phyloP scores from a whole-genome alignment of 345 rosid genomes.

The Balakata baccata region DNA sequence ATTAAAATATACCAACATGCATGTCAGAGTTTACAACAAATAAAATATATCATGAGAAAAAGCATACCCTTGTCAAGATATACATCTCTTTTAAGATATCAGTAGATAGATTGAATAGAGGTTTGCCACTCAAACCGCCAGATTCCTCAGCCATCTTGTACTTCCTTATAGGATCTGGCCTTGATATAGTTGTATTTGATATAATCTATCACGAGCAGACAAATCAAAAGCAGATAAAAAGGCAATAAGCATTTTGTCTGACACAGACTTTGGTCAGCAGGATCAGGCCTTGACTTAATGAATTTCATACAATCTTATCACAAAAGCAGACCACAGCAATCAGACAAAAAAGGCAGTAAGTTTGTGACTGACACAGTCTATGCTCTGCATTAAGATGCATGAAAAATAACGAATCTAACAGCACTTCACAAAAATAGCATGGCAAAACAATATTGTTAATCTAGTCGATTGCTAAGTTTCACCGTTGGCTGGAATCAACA shows the following conservation, averaged over 20 bases:
- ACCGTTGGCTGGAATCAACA: neutral
- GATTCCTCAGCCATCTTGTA: constrained; percentile 61
- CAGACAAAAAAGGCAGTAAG: neutral
- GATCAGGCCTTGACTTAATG: constrained; percentile 76
- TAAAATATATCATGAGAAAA: constrained; percentile 8
- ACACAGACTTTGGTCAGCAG: constrained; percentile 17
- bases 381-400: neutral
- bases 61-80: constrained; percentile 79
- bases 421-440: neutral
- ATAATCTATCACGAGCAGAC: constrained; percentile 49
- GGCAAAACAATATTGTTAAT: neutral
- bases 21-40: neutral
- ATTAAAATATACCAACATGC: neutral
- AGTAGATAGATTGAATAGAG: constrained; percentile 71
- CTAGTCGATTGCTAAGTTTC: neutral
- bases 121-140: constrained; percentile 94
- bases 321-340: neutral
- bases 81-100: constrained; percentile 85
- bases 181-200: constrained; percentile 86
- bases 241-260: neutral
- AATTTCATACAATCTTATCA: constrained; percentile 72
- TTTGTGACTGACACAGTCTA: neutral
- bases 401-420: neutral
- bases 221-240: constrained; percentile 4
- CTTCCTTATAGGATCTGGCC: constrained; percentile 62